Base-by-base conservation (phyloP, 1,284 basidiomycete genomes). In the Phylloporus sp. region DNA sequence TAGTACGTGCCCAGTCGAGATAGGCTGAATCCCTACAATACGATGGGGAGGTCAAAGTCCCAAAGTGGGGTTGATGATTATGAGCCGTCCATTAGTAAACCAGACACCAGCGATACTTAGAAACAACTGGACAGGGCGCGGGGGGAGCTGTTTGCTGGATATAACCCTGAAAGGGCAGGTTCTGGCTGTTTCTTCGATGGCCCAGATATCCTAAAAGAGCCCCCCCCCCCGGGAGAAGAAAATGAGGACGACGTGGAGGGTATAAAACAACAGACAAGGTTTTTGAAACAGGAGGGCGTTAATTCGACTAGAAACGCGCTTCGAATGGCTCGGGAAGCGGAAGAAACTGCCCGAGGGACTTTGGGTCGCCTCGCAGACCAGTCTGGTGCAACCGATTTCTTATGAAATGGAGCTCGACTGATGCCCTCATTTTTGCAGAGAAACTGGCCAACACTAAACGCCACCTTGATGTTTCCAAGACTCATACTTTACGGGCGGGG, bases 181-280 rank as follows among this genome's bases (percentile, higher is more conserved):
- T 86, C 88, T 46, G 85, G 86, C 15, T 80, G 90, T 59, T 92
- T 91, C 79, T 86, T 86, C 68, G 87, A 91, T 70, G 87, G 86
- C 0, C 85, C 87, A 24, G 74, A 71, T 47, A 67, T 78, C 50
- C 80, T 79, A 55, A 74, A 71, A 47, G 80, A 84, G 39, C 85
- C 86, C 49, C 66, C 79, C 44, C n/a, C n/a, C n/a, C 81, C 83
- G 17, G 90, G 90, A 53, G 90, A 94, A 74, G 95, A 97, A 77
- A 93, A 93, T 69, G 96, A 98, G 31, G 96, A 98, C 70, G 97
- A 98, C 74, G 84, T 98, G 8, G 97, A 99, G 79, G 95, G 92
- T 22, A 97, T 99, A 81, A 98, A 98, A 81, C 89, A 94, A 74
- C 90, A 96, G 80, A 95, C 95, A 69, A 86, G 91, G 60, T 94